Percentiles rank a stretch among this genome's conserved stretches.
phyloP scores from a whole-genome alignment of 192 early-diverging fungal genomes.

The Linnemannia zychae region DNA sequence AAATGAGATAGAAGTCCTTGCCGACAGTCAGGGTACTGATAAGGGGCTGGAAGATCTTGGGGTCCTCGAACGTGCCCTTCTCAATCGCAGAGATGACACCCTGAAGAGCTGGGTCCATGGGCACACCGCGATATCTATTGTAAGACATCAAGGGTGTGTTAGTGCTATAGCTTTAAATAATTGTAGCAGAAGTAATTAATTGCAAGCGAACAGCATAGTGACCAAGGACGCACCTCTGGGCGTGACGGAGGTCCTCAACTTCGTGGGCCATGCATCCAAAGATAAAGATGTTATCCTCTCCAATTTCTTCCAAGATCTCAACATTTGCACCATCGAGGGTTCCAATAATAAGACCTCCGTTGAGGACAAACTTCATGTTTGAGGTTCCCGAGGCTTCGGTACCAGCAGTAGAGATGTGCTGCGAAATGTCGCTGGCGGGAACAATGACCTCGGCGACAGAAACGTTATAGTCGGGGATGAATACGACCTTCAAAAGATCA shows the following conservation, averaged over 20 bases:
- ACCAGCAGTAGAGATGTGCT: constrained; percentile 99
- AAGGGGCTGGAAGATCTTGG: constrained; percentile 81
- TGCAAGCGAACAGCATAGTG: neutral
- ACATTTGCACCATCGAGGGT: constrained; percentile 99
- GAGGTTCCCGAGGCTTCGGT: constrained; percentile 99
- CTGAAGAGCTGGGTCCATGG: constrained; percentile 85
- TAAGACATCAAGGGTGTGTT: too few species aligned
- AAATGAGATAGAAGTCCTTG: constrained; percentile 91
- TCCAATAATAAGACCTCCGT: constrained; percentile 97
- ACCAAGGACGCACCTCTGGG: constrained; percentile 69
- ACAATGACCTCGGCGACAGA: constrained; percentile 96
- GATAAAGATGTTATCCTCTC: constrained; percentile 97
- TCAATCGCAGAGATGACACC: constrained; percentile 87
- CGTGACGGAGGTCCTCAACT: constrained; percentile 95
- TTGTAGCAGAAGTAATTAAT: too few species aligned
- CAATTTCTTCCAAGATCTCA: constrained; percentile 97
- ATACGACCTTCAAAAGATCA: constrained; percentile 93
- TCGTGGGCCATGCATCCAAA: constrained; percentile 94
- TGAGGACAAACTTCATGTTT: constrained; percentile 99
- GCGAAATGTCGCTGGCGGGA: constrained; percentile 98
- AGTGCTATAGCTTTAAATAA: too few species aligned
- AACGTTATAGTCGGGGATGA: constrained; percentile 99
- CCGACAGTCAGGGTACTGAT: constrained; percentile 85
- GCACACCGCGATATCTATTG: constrained; percentile 76
- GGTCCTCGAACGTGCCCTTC: constrained; percentile 85